Percentiles rank a stretch among this genome's conserved stretches.
phyloP scores from a whole-genome alignment of 2,329 filamentous ascomycete species.

The Epichloe glyceriae region DNA sequence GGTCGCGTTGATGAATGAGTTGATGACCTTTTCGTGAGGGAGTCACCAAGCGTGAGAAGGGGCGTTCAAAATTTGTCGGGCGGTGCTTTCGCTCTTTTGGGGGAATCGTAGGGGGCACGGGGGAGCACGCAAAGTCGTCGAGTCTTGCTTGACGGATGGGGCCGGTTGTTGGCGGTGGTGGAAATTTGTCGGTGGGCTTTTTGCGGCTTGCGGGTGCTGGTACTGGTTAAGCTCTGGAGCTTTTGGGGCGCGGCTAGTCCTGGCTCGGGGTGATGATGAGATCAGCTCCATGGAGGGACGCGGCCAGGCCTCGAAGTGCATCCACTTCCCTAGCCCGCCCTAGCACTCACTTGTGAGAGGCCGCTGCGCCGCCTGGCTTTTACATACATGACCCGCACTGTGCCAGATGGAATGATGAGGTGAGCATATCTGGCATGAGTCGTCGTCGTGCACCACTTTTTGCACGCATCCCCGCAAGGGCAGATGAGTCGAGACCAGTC shows the following conservation, averaged over 20 bases:
- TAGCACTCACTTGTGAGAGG: neutral
- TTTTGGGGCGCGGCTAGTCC: neutral
- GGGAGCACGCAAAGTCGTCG: neutral
- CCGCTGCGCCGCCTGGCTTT: neutral
- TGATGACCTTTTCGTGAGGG: conserved; percentile 14
- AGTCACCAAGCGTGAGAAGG: conserved; percentile 15
- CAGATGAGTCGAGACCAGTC: too few relatives aligned
- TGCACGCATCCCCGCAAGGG: too few relatives aligned
- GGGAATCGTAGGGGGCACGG: neutral
- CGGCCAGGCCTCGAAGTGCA: too few relatives aligned
- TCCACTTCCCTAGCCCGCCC: too few relatives aligned
- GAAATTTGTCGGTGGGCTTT: conserved; percentile 2
- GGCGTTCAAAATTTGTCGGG: conserved; percentile 21
- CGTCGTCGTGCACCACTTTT: too few relatives aligned
- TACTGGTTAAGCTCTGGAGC: neutral
- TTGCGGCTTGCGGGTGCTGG: neutral
- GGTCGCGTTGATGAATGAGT: conserved; percentile 20
- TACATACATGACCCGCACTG: conserved; percentile 1
- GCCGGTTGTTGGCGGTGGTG: conserved; percentile 3
- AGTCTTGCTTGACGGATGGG: neutral
- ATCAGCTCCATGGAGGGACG: too few relatives aligned
- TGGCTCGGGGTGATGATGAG: neutral
- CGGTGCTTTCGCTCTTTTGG: conserved; percentile 7
- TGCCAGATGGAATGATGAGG: neutral
- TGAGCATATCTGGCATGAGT: neutral